Percentiles rank a stretch among this genome's conserved stretches.
Conservation (phyloP, 2,329 filamentous ascomycete genomes). For the Xylogone sp. region DNA sequence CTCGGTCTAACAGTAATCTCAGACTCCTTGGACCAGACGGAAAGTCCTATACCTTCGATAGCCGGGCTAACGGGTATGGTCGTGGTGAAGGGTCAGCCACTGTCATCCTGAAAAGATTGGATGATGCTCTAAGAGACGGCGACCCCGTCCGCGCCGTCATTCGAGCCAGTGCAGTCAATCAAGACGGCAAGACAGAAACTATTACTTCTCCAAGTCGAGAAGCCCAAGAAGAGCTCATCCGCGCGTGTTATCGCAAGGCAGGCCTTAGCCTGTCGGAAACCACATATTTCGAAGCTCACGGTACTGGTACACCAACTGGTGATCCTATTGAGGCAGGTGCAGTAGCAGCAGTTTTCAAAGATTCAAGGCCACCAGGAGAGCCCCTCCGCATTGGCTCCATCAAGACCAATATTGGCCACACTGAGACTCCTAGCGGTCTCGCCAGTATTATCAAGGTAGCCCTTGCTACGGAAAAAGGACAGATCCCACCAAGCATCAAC, state of each 20-base stretch:
- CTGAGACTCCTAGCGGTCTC: slow-evolving; percentile 14
- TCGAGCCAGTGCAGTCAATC: slow-evolving; percentile 35
- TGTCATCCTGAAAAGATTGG: slow-evolving; percentile 38
- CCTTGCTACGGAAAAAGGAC: too few species aligned
- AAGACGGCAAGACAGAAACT: slow-evolving; percentile 39
- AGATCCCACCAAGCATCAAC: slow-evolving; percentile 11
- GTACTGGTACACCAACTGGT: slow-evolving; percentile 11
- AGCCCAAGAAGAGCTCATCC: slow-evolving; percentile 30
- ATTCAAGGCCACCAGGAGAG: too few species aligned
- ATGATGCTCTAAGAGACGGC: slow-evolving; percentile 35
- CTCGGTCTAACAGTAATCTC: background rate
- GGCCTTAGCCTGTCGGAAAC: slow-evolving; percentile 8
- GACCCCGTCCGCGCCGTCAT: slow-evolving; percentile 41
- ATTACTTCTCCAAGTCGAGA: slow-evolving; percentile 37
- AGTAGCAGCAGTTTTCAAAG: too few species aligned
- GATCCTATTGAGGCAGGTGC: too few species aligned
- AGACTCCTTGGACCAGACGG: slow-evolving; percentile 19
- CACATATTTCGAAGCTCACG: slow-evolving; percentile 15
- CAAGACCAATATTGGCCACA: slow-evolving; percentile 19
- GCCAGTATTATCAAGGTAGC: slow-evolving; percentile 15
- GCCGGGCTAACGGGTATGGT: slow-evolving; percentile 38
- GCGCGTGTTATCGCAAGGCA: slow-evolving; percentile 24
- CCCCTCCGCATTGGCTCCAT: slow-evolving; percentile 3
- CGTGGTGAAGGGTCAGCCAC: slow-evolving; percentile 40
- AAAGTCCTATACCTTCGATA: slow-evolving; percentile 31